Percentiles rank a stretch among this genome's conserved stretches.
phyloP scores from a whole-genome alignment of 345 rosid species.

The Eucalyptus rudis region DNA sequence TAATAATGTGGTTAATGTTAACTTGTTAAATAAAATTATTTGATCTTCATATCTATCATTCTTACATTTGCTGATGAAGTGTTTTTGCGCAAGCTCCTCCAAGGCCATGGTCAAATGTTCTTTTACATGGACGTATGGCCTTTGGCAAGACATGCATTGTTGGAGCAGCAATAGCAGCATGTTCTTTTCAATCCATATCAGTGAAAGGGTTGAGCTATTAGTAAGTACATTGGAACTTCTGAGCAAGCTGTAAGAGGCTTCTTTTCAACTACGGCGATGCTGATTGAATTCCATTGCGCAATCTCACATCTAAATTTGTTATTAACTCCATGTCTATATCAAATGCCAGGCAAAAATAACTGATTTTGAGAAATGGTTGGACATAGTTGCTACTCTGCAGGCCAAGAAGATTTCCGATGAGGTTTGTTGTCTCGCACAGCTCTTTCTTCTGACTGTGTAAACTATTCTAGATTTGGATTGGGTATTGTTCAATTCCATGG shows the following conservation, averaged over 20 bases:
- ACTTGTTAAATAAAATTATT: background rate
- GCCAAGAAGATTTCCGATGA: no score
- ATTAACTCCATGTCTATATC: no score
- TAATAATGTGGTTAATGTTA: background rate
- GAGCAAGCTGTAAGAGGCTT: slow-evolving; percentile 72
- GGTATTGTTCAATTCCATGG: no score
- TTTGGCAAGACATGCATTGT: slow-evolving; percentile 85
- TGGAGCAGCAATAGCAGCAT: background rate
- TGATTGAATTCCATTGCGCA: no score
- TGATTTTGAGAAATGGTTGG: no score
- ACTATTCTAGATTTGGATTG: no score
- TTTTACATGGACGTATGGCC: slow-evolving; percentile 82
- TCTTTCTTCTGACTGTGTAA: no score
- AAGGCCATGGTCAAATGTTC: slow-evolving; percentile 31
- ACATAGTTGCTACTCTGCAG: no score
- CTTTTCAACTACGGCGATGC: no score
- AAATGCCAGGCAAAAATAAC: no score
- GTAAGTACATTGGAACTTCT: slow-evolving; percentile 93
- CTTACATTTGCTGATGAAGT: background rate
- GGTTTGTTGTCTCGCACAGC: no score
- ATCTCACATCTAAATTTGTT: no score
- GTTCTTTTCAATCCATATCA: slow-evolving; percentile 18
- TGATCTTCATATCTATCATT: background rate
- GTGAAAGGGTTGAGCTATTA: slow-evolving; percentile 77
- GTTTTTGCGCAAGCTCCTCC: background rate